Base-by-base conservation (phyloP, 2,329 filamentous ascomycete species). In the Cladobotryum mycophilum region DNA sequence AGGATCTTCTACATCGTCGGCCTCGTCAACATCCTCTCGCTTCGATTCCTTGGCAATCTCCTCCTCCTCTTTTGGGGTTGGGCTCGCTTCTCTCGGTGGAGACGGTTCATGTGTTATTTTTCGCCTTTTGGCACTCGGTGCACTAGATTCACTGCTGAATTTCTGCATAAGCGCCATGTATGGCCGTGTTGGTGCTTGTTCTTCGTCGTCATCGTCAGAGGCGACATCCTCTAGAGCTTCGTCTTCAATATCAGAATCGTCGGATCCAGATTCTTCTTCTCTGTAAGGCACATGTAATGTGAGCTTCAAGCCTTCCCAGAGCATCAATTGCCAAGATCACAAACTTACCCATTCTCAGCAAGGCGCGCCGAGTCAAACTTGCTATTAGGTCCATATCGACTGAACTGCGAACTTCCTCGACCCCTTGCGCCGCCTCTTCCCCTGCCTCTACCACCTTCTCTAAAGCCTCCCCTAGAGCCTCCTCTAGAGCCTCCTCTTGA, bases 101-200 rank as follows among this genome's bases (percentile, higher is more conserved):
- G 60, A 47, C 43, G 59, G 38, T 46, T 59, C 56, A 45, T 76
- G 71, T 20, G 75, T 73, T 8, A 84, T 56, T 59, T 84, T 85
- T 50, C 81, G 72, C 62, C 79, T 72, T 61, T 85, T 85, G 1
- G 76, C 67, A 40, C 70, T 74, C 2, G 73, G 75, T 3, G 62
- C 67, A 18, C 66, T 61, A 3, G 71, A 68, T 22, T 76, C 72
- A 3, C 72, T 69, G 3, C 72, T 70, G 45, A 85, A 68, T 52
- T 77, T 82, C 59, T 82, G 75, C 59, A 85, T 70, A 6, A 85
- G 69, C 7, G 78, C 70, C 66, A 76, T 70, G 56, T 85, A 85
- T 3, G 82, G 76, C 30, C 73, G 71, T 22, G 70, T 66, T 22
- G 67, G 48, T 9, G 70, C 59, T 25, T 72, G 71, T 38, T 74